Evolutionary conservation across 352 stramenopile genomes (phyloP), one percentile per base, ranked within the genome.

Genomic region (Blastocystis sp.): DNA sequence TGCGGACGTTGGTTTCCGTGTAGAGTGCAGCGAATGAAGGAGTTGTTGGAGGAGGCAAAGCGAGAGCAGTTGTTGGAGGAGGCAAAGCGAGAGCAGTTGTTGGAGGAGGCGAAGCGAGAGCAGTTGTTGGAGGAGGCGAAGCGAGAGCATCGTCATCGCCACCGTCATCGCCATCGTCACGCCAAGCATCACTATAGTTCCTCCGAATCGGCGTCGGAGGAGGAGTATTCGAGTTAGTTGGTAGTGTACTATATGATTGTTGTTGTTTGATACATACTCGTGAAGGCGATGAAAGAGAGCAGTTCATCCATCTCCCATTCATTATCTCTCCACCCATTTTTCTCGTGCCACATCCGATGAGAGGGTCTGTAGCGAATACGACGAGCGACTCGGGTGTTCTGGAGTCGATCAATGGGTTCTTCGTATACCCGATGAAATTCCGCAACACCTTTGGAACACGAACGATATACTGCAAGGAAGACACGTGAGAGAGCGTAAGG

Each of bases 21-120:
- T 81, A 81, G 69, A 81, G 69, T 81, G 46, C 42, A 81, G 46
- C 44, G 69, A 61, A 51, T 81, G 69, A 81, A 81, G 53, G n/a
- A 51, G n/a, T 21, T 81, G 27, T 32, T 81, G 18, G 61, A 42
- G 27, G 61, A 72, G 27, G 61, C 61, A 27, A 72, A 72, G 32
- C 61, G 32, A 72, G 61, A 72, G 32, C 29, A 72, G 29, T n/a
- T n/a, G n/a, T 27, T 65, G 29, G 3, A 53, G 36, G 61, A 73
- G n/a, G 38, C 29, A 14, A 73, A 53, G 7, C 61, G 14, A 7
- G 53, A 73, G 34, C 29, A 27, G 38, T 29, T 29, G 40, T 27
- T 65, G 29, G 56, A 40, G 6, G 56, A 59, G 18, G 49, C 49
- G 18, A 59, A 65, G n/a, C 29, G 24, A 6, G 24, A 65, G n/a